These are phyloP conservation scores for Pholiota molesta DNA, from an alignment of 768 basidiomycete genomes.

Conservation along the genomic window DNA sequence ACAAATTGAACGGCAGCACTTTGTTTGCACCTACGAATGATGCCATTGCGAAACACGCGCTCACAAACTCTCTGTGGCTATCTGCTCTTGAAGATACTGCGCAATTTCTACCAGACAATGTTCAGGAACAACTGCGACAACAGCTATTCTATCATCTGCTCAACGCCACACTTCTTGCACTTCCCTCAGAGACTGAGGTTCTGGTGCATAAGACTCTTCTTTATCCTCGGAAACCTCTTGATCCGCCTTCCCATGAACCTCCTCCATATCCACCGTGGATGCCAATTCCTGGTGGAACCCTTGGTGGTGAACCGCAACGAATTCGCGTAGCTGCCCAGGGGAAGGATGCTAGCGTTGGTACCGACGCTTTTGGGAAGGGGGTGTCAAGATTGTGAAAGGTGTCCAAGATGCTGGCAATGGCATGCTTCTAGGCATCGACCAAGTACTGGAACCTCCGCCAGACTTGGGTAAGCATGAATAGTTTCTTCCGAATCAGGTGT, in stretches of 20 bases:
- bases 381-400: conserved; percentile 64
- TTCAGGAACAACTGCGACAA: conserved; percentile 83
- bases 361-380: conserved; percentile 81
- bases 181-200: conserved; percentile 41
- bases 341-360: conserved; percentile 59
- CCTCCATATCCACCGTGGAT: conserved; percentile 86
- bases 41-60: conserved; percentile 64
- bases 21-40: conserved; percentile 96
- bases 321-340: conserved; percentile 63
- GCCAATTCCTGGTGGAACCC: conserved; percentile 77
- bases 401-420: conserved; percentile 71
- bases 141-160: conserved; percentile 94
- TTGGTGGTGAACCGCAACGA: conserved; percentile 82
- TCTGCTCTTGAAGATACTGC: conserved; percentile 40
- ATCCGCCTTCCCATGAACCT: conserved; percentile 66
- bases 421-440: conserved; percentile 70
- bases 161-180: conserved; percentile 68
- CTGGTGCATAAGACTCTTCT: conserved; percentile 63
- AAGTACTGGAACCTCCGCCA: conserved; percentile 74
- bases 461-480: conserved; percentile 61
- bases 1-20: conserved; percentile 80
- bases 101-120: conserved; percentile 65
- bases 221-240: conserved; percentile 63
- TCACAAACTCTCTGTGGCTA: conserved; percentile 38
- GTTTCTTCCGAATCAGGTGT: conserved; percentile 6